Percentiles rank a stretch among this genome's conserved stretches.
Evolutionary conservation across 352 stramenopile genomes (phyloP).

Genomic region (Phytophthora cactorum): DNA sequence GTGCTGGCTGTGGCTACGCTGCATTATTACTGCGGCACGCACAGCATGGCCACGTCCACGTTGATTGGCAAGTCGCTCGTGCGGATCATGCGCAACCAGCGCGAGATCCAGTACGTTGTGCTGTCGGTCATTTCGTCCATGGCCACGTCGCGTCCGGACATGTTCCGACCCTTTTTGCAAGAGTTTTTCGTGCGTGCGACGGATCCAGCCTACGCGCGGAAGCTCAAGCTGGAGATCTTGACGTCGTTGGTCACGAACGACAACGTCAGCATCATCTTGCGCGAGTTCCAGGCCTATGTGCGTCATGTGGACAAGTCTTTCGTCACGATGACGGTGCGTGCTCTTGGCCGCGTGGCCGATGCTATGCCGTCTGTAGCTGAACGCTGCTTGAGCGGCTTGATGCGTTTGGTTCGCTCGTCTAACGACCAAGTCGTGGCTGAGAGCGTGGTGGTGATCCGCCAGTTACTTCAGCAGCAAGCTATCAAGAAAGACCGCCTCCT

Average conservation of each 20-base stretch:
- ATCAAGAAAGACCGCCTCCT: constrained; percentile 82
- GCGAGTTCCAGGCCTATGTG: constrained; percentile 97
- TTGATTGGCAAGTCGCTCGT: constrained; percentile 97
- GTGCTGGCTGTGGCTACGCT: constrained; percentile 96
- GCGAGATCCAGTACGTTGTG: constrained; percentile 99
- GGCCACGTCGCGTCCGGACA: constrained; percentile 93
- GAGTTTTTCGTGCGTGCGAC: constrained; percentile 98
- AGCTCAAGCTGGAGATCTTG: constrained; percentile 98
- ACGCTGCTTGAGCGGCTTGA: constrained; percentile 90
- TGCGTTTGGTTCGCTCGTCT: constrained; percentile 85
- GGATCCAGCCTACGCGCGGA: constrained; percentile 95
- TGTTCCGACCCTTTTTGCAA: constrained; percentile 96
- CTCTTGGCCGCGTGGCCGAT: constrained; percentile 93
- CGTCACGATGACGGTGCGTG: constrained; percentile 93
- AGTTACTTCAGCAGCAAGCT: constrained; percentile 92
- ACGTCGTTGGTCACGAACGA: constrained; percentile 92
- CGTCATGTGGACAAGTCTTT: constrained; percentile 95
- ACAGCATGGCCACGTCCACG: constrained; percentile 85
- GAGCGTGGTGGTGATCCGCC: constrained; percentile 95
- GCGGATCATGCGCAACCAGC: constrained; percentile 95
- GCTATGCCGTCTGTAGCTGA: constrained; percentile 90
- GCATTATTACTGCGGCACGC: constrained; percentile 97
- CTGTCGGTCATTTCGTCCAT: constrained; percentile 96
- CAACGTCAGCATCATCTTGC: constrained; percentile 94
- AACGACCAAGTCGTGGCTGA: constrained; percentile 94